Evolutionary conservation across 805 yeast species (phyloP), one percentile per base, ranked within the genome.

Genomic region (Nakazawaea ambrosiae): DNA sequence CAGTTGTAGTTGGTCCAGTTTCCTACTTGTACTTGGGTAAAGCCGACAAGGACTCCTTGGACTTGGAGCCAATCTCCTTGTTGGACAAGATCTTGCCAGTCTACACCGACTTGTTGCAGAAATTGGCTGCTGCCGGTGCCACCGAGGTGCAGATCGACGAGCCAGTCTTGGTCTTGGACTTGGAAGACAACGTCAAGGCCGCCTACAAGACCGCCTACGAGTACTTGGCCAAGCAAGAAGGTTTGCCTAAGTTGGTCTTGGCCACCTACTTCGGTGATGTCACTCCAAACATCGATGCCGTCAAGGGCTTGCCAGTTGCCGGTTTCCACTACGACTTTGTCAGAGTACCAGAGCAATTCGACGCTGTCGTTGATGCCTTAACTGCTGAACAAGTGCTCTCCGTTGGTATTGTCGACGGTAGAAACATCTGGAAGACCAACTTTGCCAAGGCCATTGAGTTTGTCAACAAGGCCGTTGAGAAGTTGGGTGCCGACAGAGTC

Each of bases 351-450:
- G 95, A 86, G 66, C 98, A 92, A 76, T 78, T 92, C 50, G 90
- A 86, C 42, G 85, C 78, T 40, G 95, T 85, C 54, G 67, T 75
- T 44, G 68, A 74, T 42, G 70, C 83, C 56, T 67, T 90, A 43
- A 61, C 72, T 49, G 75, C 69, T 47, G 68, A 77, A 49, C 95
- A 92, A 74, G 68, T 73, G 47, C 73, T 92, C 60, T 90, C 97
- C 45, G 96, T 83, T 50, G 98, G 98, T 86, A 77, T 92, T 55
- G 89, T 92, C 58, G 94, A 88, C 58, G 98, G 98, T 71, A 88
- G 98, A 79, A 92, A 92, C 81, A 87, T 92, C 70, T 92, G 98
- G 98, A 92, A 92, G 79, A 82, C 95, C 66, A 83, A 92, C 75
- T 86, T 82, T 60, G 64, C 92, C 58, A 78, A 79, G 69, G 94